These are phyloP conservation scores for Brassica nigra DNA, from an alignment of 345 rosid species.

Conservation along the genomic window DNA sequence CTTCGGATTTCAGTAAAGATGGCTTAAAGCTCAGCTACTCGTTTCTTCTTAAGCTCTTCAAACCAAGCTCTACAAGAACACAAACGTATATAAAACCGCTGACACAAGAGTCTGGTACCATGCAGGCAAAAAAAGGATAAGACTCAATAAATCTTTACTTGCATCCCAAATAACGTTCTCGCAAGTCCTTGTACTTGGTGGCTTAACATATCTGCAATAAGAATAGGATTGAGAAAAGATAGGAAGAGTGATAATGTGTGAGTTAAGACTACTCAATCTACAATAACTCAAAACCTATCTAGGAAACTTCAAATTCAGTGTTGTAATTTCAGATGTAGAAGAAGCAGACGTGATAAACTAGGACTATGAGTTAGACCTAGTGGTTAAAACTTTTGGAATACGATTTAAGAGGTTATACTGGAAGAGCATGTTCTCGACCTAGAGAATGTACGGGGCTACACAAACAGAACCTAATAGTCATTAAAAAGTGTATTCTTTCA, in stretches of 20 bases:
- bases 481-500: background rate
- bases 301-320: background rate
- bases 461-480: too few species aligned
- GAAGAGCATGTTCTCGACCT: too few species aligned
- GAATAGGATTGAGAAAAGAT: background rate
- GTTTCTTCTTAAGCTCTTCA: slow-evolving; percentile 78
- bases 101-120: too few species aligned
- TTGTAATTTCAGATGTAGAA: background rate
- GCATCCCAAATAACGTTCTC: slow-evolving; percentile 60
- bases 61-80: slow-evolving; percentile 61
- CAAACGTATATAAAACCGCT: background rate
- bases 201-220: slow-evolving; percentile 69
- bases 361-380: background rate
- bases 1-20: slow-evolving; percentile 70
- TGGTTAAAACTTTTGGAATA: too few species aligned
- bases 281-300: background rate
- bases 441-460: too few species aligned
- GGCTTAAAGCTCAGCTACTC: slow-evolving; percentile 66
- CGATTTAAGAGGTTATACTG: too few species aligned
- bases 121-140: background rate
- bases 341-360: too few species aligned
- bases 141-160: slow-evolving; percentile 47
- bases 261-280: background rate
- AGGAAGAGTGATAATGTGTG: background rate
- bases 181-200: slow-evolving; percentile 68